Evolutionary conservation across 768 basidiomycete genomes (phyloP), one percentile per base, ranked within the genome.

Genomic region (Amanita thiersii): DNA sequence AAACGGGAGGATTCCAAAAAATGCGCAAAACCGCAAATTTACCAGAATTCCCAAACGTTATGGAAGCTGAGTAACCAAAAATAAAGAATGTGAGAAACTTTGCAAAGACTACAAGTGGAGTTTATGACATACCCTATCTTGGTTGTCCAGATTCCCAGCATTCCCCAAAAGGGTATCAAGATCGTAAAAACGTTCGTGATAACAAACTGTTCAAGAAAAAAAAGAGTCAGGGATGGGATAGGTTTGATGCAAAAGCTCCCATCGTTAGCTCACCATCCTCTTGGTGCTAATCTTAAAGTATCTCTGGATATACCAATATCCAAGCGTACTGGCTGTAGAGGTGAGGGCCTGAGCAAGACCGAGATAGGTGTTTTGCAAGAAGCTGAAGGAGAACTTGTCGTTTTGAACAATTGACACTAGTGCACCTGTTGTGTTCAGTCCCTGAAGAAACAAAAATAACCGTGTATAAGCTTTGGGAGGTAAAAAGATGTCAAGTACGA

Each of bases 31-130:
- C 29, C 15, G 6, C 12, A 3, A 20, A 53, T 62, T 37, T 50
- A 81, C 86, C 88, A 93, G 61, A 91, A 91, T 51, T 91, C 88
- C 86, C 87, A 89, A 10, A 52, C 72, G 45, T 87, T 85, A 54
- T 88, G 86, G 61, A 85, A 87, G 1, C 75, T 77, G n/a, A n/a
- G n/a, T n/a, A n/a, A n/a, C n/a, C n/a, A 28, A 12, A 17, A 25
- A 12, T 11, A n/a, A 37, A 39, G 18, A 2, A 0, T 37, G 38
- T 46, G 18, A 11, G 15, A 18, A 20, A 9, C 47, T 56, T 17
- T 19, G 14, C 17, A n/a, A 0, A 10, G 11, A 14, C 12, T 5
- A 37, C 5, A 9, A 26, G 19, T 31, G 18, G 11, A 14, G 5
- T 15, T n/a, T n/a, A n/a, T n/a, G n/a, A 55, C 72, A 15, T 49